These are phyloP conservation scores for Heracleum sosnowskyi DNA, from an alignment of 129 eudicot genomes.

Conservation along the genomic window DNA sequence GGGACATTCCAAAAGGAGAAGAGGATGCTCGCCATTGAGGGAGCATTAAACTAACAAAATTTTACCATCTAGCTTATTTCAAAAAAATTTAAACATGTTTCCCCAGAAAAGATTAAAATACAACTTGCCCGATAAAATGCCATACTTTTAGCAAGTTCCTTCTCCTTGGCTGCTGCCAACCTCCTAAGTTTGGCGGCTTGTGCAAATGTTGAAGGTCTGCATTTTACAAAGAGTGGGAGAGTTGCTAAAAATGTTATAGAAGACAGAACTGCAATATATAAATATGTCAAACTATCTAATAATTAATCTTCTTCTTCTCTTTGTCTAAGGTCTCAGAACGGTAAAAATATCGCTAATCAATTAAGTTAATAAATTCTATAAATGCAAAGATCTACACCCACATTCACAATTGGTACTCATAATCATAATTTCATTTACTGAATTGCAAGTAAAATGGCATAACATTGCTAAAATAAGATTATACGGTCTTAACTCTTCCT, in stretches of 20 bases:
- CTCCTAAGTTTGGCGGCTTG: conserved; percentile 97
- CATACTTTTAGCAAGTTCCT: conserved; percentile 88
- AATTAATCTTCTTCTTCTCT: background rate
- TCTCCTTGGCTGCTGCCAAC: conserved; percentile 86
- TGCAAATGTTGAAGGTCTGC: conserved; percentile 96
- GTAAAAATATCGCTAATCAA: background rate
- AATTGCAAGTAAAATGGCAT: background rate
- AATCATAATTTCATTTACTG: background rate
- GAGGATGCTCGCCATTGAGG: background rate
- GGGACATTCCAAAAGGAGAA: background rate
- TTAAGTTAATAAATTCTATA: too few relatives aligned
- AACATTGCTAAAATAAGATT: background rate
- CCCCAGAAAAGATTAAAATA: background rate
- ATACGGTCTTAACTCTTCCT: background rate
- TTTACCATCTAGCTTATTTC: background rate
- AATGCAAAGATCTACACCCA: background rate
- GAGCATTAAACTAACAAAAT: background rate
- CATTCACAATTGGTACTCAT: background rate
- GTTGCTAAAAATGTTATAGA: background rate
- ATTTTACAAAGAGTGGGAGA: conserved; percentile 13
- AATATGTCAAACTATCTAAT: background rate
- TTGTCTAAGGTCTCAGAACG: background rate
- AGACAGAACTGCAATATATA: background rate
- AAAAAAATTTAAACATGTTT: background rate
- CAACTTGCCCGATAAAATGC: background rate